Percentiles rank a stretch among this genome's conserved stretches.
phyloP scores from a whole-genome alignment of 192 early-diverging fungal species.

The Tieghemiomyces parasiticus region DNA sequence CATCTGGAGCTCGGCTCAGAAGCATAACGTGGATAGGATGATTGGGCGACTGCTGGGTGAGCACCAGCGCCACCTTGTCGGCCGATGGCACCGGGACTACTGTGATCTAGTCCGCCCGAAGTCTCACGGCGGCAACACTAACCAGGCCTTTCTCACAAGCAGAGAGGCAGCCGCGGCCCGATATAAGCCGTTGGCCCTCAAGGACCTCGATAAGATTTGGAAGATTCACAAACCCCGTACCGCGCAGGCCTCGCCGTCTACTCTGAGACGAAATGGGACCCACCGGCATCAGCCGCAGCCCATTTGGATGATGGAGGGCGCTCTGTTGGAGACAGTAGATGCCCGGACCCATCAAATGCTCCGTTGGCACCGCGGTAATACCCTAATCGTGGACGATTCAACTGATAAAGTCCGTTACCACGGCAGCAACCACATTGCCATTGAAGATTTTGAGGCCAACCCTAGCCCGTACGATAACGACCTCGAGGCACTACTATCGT shows the following conservation, averaged over 20 bases:
- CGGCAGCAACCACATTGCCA: background rate
- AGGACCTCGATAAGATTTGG: background rate
- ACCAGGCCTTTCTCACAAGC: no score
- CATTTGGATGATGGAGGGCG: background rate
- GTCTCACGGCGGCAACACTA: no score
- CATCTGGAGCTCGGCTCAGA: constrained; percentile 58
- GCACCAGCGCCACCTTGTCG: background rate
- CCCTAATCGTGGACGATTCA: constrained; percentile 2
- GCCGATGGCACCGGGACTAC: background rate
- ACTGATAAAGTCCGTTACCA: background rate
- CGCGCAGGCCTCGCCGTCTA: background rate
- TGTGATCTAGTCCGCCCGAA: no score
- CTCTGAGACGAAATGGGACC: background rate
- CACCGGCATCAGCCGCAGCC: background rate
- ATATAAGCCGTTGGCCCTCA: no score
- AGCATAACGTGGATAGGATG: constrained; percentile 37
- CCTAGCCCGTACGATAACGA: no score
- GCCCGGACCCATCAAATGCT: background rate
- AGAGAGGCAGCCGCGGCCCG: no score
- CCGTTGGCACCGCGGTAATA: background rate
- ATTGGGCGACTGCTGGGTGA: constrained; percentile 23
- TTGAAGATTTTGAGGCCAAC: no score
- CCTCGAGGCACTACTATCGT: no score
- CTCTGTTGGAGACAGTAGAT: background rate
- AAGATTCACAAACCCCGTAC: background rate